Evolutionary conservation across 2,329 filamentous ascomycete species (phyloP).

Genomic region (Clarireedia hainanense): DNA sequence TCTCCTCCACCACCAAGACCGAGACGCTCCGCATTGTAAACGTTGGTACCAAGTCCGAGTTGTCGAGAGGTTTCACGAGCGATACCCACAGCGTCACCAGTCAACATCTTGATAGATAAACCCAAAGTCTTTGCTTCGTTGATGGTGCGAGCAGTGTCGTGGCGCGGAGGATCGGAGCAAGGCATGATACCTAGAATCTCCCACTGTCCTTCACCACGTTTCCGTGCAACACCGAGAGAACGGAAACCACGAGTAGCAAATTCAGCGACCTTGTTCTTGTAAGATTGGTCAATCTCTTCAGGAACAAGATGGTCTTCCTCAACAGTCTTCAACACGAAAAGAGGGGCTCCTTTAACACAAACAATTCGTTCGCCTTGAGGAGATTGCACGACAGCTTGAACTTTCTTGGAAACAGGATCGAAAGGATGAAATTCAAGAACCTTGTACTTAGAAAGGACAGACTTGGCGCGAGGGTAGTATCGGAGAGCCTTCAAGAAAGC

Average conservation of each 20-base stretch:
- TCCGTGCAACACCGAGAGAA: conserved; percentile 86
- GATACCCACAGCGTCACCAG: conserved; percentile 89
- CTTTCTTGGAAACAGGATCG: conserved; percentile 91
- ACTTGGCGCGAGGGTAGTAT: conserved; percentile 76
- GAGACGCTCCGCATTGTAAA: conserved; percentile 89
- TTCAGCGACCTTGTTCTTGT: conserved; percentile 88
- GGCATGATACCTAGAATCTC: conserved; percentile 94
- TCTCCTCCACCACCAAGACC: conserved; percentile 84
- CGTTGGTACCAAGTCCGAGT: conserved; percentile 84
- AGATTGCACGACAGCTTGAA: conserved; percentile 74
- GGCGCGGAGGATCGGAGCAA: conserved; percentile 82
- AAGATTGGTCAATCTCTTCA: conserved; percentile 68
- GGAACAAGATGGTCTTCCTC: conserved; percentile 77
- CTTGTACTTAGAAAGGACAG: conserved; percentile 73
- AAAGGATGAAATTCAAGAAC: conserved; percentile 81
- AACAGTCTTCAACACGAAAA: conserved; percentile 80
- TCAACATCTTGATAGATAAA: conserved; percentile 93
- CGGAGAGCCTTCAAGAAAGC: conserved; percentile 82
- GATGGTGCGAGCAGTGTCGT: conserved; percentile 86
- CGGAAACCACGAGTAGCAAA: conserved; percentile 91
- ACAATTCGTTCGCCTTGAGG: conserved; percentile 76
- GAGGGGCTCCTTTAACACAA: conserved; percentile 86
- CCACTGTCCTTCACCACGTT: conserved; percentile 74
- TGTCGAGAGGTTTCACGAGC: conserved; percentile 86
- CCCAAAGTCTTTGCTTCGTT: conserved; percentile 82